Percentiles rank a stretch among this genome's conserved stretches.
Evolutionary conservation across 1,139 yeast species (phyloP).

Genomic region (Saccharomycopsis phalli): DNA sequence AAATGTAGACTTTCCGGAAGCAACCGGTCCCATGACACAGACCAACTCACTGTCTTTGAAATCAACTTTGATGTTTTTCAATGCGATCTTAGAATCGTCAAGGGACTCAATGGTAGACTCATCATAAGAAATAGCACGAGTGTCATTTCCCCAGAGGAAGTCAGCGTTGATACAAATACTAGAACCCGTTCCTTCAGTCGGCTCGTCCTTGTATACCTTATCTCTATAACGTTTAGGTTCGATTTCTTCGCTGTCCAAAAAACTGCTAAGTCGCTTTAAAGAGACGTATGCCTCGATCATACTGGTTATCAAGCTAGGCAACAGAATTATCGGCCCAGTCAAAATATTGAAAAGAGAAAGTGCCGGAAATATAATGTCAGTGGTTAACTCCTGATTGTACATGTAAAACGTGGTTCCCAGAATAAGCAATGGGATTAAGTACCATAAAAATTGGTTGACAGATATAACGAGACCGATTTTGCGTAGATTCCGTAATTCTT

Average conservation of each 20-base stretch:
- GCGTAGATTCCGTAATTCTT: conserved; percentile 40
- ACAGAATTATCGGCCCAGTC: conserved; percentile 49
- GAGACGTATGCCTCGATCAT: conserved; percentile 55
- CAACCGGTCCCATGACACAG: conserved; percentile 72
- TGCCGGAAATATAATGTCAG: conserved; percentile 70
- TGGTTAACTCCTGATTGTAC: conserved; percentile 45
- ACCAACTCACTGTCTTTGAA: conserved; percentile 55
- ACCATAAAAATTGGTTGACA: conserved; percentile 49
- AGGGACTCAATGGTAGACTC: neutral
- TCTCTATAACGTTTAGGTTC: conserved; percentile 32
- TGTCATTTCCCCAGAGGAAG: conserved; percentile 36
- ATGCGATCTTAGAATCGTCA: conserved; percentile 32
- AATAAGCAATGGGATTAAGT: conserved; percentile 54
- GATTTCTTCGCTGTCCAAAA: conserved; percentile 43
- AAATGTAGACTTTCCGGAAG: conserved; percentile 69
- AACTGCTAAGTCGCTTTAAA: conserved; percentile 43
- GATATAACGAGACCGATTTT: conserved; percentile 40
- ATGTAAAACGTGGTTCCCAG: conserved; percentile 53
- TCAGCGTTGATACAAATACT: conserved; percentile 33
- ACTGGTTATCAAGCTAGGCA: conserved; percentile 46
- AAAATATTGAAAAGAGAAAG: conserved; percentile 51
- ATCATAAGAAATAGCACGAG: too few species aligned
- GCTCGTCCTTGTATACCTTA: conserved; percentile 20
- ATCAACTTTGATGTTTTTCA: conserved; percentile 38
- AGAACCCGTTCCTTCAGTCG: conserved; percentile 25